Percentiles rank a stretch among this genome's conserved stretches.
These are phyloP conservation scores for Cystofilobasidium capitatum DNA, from an alignment of 768 basidiomycete species.

Conservation along the genomic window DNA sequence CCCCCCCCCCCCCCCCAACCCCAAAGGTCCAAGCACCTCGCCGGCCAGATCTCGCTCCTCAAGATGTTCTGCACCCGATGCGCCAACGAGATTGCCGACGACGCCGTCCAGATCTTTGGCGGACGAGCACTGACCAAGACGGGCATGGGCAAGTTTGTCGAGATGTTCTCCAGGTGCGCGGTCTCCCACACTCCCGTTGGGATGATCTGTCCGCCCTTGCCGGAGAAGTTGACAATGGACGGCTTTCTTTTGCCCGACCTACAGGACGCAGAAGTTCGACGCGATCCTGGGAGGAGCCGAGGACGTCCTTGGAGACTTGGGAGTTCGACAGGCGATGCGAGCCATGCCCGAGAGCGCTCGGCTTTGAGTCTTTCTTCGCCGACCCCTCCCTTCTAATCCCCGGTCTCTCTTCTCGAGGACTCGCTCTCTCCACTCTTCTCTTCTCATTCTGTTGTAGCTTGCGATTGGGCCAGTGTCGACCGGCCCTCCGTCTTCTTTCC, in stretches of 20 bases:
- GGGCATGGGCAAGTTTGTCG: slow-evolving; percentile 57
- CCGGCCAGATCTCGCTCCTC: slow-evolving; percentile 66
- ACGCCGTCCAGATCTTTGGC: slow-evolving; percentile 51
- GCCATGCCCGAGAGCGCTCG: slow-evolving; percentile 53
- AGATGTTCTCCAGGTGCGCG: slow-evolving; percentile 31
- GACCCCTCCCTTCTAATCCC: too few relatives aligned
- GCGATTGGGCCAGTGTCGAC: too few relatives aligned
- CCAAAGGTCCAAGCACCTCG: slow-evolving; percentile 59
- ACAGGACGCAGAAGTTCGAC: slow-evolving; percentile 18
- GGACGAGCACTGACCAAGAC: slow-evolving; percentile 58
- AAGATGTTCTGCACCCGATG: slow-evolving; percentile 68
- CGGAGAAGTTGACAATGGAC: not conserved
- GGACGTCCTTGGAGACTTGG: slow-evolving; percentile 63
- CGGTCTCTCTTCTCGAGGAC: too few relatives aligned
- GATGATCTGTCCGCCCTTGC: not conserved
- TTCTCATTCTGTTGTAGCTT: too few relatives aligned
- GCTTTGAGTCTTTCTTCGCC: too few relatives aligned
- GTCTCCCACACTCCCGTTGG: not conserved
- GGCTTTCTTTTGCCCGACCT: too few relatives aligned
- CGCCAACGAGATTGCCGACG: slow-evolving; percentile 68
- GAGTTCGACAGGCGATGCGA: slow-evolving; percentile 69
- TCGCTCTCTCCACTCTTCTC: too few relatives aligned
- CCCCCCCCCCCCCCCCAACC: too few relatives aligned
- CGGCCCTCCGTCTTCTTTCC: too few relatives aligned
- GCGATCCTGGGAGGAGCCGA: slow-evolving; percentile 46